Evolutionary conservation across 1,139 yeast species (phyloP).

Genomic region (Pneumocystis oryctolagi): DNA sequence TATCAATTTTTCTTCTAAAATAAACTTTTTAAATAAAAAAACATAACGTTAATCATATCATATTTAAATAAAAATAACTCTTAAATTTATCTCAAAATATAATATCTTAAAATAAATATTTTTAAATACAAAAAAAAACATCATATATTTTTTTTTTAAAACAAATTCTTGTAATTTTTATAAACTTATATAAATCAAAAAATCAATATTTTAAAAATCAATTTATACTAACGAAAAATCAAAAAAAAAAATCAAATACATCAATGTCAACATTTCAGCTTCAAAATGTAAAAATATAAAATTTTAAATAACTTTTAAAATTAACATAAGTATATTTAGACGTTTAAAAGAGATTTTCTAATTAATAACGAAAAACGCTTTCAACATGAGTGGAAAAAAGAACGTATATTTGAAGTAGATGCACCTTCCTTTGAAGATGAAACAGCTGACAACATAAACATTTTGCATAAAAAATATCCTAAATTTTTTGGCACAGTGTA

Average conservation of each 20-base stretch:
- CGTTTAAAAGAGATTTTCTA: conserved; percentile 57
- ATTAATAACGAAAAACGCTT: conserved; percentile 80
- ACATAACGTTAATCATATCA: no score
- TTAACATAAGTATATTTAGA: conserved; percentile 2
- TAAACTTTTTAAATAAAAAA: no score
- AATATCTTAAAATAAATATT: no score
- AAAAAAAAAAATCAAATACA: neutral
- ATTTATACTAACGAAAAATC: neutral
- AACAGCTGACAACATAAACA: conserved; percentile 28
- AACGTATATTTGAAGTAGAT: conserved; percentile 67
- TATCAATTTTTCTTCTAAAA: no score
- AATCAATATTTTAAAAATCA: neutral
- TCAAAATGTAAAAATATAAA: neutral
- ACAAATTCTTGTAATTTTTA: neutral
- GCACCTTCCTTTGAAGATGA: conserved; percentile 51
- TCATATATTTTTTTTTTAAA: no score
- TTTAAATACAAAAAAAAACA: no score
- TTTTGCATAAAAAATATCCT: conserved; percentile 60
- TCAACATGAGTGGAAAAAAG: conserved; percentile 76
- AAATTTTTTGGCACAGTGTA: conserved; percentile 77
- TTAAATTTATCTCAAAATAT: no score
- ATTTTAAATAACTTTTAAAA: neutral
- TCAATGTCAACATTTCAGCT: neutral
- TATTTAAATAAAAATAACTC: no score
- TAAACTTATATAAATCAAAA: neutral